Conservation (phyloP, 2,329 filamentous ascomycete genomes). For the Exophiala spinifera region DNA sequence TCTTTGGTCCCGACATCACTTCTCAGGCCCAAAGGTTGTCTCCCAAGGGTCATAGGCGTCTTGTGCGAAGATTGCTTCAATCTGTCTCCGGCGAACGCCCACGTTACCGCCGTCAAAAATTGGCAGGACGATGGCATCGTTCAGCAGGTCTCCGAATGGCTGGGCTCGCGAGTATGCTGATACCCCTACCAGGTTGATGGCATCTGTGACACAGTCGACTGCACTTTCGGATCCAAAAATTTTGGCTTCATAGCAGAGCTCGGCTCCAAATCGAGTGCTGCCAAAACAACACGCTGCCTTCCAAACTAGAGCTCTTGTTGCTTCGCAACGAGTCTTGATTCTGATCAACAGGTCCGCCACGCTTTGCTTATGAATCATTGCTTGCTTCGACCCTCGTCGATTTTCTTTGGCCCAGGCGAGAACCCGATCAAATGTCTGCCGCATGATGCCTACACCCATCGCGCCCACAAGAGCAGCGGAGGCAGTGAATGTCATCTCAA, state of each 20-base stretch:
- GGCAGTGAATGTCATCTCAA: slow-evolving; percentile 45
- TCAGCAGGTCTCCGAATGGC: slow-evolving; percentile 45
- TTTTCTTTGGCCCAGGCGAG: slow-evolving; percentile 50
- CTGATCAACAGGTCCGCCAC: slow-evolving; percentile 53
- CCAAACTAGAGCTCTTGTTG: slow-evolving; percentile 51
- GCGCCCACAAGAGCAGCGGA: slow-evolving; percentile 53
- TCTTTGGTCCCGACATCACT: not conserved
- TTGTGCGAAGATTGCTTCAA: slow-evolving; percentile 38
- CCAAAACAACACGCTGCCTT: slow-evolving; percentile 49
- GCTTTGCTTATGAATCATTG: slow-evolving; percentile 49
- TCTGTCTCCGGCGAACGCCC: slow-evolving; percentile 47
- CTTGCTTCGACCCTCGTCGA: slow-evolving; percentile 44
- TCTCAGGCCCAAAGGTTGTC: slow-evolving; percentile 18
- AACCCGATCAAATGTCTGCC: slow-evolving; percentile 52
- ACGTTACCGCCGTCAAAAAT: slow-evolving; percentile 56
- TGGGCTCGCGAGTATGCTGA: slow-evolving; percentile 43
- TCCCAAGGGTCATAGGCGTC: slow-evolving; percentile 49
- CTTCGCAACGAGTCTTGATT: slow-evolving; percentile 53
- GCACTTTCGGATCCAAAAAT: slow-evolving; percentile 51
- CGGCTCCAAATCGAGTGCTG: slow-evolving; percentile 42
- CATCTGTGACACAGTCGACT: slow-evolving; percentile 49
- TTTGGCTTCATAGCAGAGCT: slow-evolving; percentile 51
- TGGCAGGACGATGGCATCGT: slow-evolving; percentile 47
- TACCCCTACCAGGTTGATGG: slow-evolving; percentile 54
- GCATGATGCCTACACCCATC: slow-evolving; percentile 55